Evolutionary conservation across 1,139 yeast genomes (phyloP).

Genomic region (Starmera stellimalicola): DNA sequence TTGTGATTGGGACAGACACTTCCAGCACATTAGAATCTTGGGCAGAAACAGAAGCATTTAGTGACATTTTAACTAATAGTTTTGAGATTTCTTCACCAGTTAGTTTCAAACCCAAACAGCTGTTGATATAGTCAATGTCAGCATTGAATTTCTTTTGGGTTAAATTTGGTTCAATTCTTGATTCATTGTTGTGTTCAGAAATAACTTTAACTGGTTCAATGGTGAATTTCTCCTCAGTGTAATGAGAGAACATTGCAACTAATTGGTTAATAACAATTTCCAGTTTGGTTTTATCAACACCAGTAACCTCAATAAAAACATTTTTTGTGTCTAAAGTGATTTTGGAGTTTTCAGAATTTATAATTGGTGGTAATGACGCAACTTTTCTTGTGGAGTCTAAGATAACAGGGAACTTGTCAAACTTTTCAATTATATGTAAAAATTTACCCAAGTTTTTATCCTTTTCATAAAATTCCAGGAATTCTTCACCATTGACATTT

Average conservation of each 20-base stretch:
- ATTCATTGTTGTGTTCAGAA: slow-evolving; percentile 72
- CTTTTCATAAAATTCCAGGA: slow-evolving; percentile 84
- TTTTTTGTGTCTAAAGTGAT: slow-evolving; percentile 78
- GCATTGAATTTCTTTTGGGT: slow-evolving; percentile 61
- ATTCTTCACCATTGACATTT: slow-evolving; percentile 63
- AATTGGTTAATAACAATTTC: slow-evolving; percentile 86
- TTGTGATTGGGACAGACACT: slow-evolving; percentile 80
- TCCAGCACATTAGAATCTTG: slow-evolving; percentile 45
- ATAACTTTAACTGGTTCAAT: slow-evolving; percentile 84
- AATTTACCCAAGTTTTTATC: slow-evolving; percentile 87
- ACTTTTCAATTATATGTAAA: slow-evolving; percentile 78
- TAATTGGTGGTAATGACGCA: slow-evolving; percentile 93
- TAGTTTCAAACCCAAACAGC: slow-evolving; percentile 77
- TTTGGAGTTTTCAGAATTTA: slow-evolving; percentile 87
- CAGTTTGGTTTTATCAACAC: slow-evolving; percentile 88
- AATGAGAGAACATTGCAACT: slow-evolving; percentile 92
- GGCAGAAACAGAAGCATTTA: slow-evolving; percentile 49
- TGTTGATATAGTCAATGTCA: slow-evolving; percentile 80
- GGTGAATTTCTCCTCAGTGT: slow-evolving; percentile 67
- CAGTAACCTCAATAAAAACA: slow-evolving; percentile 89
- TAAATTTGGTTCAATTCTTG: slow-evolving; percentile 71
- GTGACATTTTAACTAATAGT: slow-evolving; percentile 74
- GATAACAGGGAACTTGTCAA: slow-evolving; percentile 88
- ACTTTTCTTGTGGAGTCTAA: slow-evolving; percentile 71
- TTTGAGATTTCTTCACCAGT: slow-evolving; percentile 57